phyloP scores from a whole-genome alignment of 108 stramenopile species.

The Fragilaria crotonensis region DNA sequence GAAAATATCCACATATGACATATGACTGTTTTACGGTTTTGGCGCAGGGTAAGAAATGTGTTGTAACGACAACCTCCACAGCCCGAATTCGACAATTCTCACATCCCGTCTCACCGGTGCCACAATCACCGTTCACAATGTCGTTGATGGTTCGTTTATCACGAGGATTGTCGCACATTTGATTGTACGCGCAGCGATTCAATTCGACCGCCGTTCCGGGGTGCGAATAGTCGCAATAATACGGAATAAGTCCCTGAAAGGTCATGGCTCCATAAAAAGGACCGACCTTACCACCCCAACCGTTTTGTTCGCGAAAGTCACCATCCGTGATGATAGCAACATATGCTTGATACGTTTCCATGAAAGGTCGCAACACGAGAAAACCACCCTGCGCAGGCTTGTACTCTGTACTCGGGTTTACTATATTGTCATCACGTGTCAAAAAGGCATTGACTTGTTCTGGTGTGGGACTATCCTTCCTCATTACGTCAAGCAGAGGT shows the following conservation, averaged over 20 bases:
- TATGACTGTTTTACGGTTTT: no score
- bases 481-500: constrained; percentile 17
- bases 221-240: constrained; percentile 80
- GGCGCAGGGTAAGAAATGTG: constrained; percentile 92
- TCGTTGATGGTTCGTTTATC: constrained; percentile 55
- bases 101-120: constrained; percentile 64
- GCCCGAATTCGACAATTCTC: constrained; percentile 67
- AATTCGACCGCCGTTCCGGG: constrained; percentile 59
- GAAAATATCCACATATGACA: no score
- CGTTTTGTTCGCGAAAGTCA: constrained; percentile 39
- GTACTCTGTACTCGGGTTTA: constrained; percentile 30
- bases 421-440: constrained; percentile 77
- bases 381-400: constrained; percentile 92
- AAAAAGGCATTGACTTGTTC: constrained; percentile 61
- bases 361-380: constrained; percentile 71
- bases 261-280: constrained; percentile 88
- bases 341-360: constrained; percentile 70
- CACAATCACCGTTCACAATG: constrained; percentile 50
- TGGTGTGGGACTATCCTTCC: constrained; percentile 22
- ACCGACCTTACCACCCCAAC: constrained; percentile 82
- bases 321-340: constrained; percentile 70
- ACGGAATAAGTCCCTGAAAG: constrained; percentile 93
- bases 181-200: constrained; percentile 85
- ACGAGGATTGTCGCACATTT: constrained; percentile 86
- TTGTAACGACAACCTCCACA: constrained; percentile 57